These are phyloP conservation scores for Silene coronaria DNA, from an alignment of 179 eudicot species.

Conservation along the genomic window DNA sequence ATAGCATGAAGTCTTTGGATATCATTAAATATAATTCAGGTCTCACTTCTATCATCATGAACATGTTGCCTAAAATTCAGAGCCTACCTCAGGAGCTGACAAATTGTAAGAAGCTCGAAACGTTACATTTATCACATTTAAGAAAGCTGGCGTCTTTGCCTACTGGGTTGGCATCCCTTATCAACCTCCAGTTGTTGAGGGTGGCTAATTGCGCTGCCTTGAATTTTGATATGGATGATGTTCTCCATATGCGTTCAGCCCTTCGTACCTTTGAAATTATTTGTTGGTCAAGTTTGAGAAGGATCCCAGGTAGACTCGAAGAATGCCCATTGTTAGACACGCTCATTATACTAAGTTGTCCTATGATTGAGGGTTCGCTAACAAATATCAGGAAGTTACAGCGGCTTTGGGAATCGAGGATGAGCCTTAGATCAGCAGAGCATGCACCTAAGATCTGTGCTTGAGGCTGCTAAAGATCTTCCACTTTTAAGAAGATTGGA, in stretches of 20 bases:
- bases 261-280: background rate
- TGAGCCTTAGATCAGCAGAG: background rate
- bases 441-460: conserved; percentile 8
- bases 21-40: background rate
- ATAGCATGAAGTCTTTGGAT: background rate
- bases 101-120: background rate
- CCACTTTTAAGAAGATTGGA: background rate
- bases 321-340: no score
- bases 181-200: background rate
- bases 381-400: background rate
- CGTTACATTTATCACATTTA: background rate
- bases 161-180: background rate
- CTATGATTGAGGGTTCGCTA: background rate
- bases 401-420: background rate
- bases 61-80: background rate
- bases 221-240: background rate
- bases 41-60: background rate
- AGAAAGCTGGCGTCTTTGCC: background rate
- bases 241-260: background rate
- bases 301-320: background rate
- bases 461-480: background rate
- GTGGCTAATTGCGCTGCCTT: background rate
- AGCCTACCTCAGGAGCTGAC: background rate
- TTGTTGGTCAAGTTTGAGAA: background rate
- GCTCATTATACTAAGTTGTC: background rate